Evolutionary conservation across 352 stramenopile genomes (phyloP), one percentile per base, ranked within the genome.

Genomic region (Peronospora farinosa): DNA sequence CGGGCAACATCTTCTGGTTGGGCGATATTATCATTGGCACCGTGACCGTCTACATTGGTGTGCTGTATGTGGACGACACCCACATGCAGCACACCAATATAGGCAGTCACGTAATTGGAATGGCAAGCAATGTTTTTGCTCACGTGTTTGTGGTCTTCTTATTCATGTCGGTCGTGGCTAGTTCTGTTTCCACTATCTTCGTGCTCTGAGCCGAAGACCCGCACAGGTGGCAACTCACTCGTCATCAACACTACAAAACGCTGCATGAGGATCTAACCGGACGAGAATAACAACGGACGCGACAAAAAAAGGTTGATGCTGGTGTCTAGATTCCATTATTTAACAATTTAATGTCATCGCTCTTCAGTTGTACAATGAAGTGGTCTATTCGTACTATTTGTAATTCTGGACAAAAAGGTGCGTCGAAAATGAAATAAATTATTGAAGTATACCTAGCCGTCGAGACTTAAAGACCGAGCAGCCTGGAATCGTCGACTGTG

Each of bases 171-270:
- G 71, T 91, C 38, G 73, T 93, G 21, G 63, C 70, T 7, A 84
- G 69, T 27, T 79, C 82, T 2, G 79, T 93, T 7, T 86, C 79
- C 19, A 91, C 82, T 9, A 71, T 93, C 15, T 93, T 91, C 58
- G 78, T 93, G 43, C 68, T 91, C 6, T 93, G 76, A 72, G 82
- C 82, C 5, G 82, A 93, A 51, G 82, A 93, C 58, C 82, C 82
- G 21, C 63, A 74, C 31, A 72, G 74, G 17, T 91, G 76, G 79
- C 72, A 89, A 40, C 50, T 86, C 39, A 91, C 79, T 27, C 82
- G 71, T 0, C 82, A 78, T 1, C 58, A 88, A 8, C 73, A 82
- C 50, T 90, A 89, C 67, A 60, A 82, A 40, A 66, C n/a, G n/a
- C n/a, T n/a, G n/a, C n/a, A n/a, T n/a, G n/a, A n/a, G n/a, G n/a